phyloP scores from a whole-genome alignment of 768 basidiomycete species.

The Pleurotus giganteus region DNA sequence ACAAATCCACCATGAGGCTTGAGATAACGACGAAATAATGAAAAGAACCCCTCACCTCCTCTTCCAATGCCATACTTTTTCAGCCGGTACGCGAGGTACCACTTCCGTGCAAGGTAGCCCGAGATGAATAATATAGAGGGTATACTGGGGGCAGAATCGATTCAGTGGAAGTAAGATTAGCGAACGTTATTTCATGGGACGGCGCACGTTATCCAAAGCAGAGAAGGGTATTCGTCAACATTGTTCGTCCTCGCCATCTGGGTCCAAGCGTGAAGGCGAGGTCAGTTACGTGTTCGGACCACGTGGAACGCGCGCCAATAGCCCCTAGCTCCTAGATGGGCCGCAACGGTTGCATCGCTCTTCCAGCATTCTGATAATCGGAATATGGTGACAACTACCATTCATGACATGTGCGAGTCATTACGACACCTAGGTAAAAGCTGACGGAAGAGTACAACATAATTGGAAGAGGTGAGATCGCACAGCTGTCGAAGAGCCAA shows the following conservation, averaged over 20 bases:
- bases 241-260: not conserved
- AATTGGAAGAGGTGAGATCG: no score
- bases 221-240: constrained; percentile 33
- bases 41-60: constrained; percentile 37
- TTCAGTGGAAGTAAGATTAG: not conserved
- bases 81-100: constrained; percentile 46
- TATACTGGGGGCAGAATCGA: constrained; percentile 28
- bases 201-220: constrained; percentile 47
- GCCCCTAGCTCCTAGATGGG: no score
- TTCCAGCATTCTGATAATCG: no score
- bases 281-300: no score
- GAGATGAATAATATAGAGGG: constrained; percentile 43
- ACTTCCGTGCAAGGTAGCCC: constrained; percentile 45
- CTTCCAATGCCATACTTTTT: constrained; percentile 53
- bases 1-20: not conserved
- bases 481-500: no score
- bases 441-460: no score
- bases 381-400: no score
- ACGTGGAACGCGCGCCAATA: no score
- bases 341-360: no score
- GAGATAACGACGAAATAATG: not conserved
- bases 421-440: no score
- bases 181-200: not conserved
- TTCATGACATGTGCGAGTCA: no score
- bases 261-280: no score